A percentile compares a stretch with the other conserved stretches of the same genome.
Evolutionary conservation across 2,329 filamentous ascomycete species (phyloP).

Genomic region (Periconia sp.): DNA sequence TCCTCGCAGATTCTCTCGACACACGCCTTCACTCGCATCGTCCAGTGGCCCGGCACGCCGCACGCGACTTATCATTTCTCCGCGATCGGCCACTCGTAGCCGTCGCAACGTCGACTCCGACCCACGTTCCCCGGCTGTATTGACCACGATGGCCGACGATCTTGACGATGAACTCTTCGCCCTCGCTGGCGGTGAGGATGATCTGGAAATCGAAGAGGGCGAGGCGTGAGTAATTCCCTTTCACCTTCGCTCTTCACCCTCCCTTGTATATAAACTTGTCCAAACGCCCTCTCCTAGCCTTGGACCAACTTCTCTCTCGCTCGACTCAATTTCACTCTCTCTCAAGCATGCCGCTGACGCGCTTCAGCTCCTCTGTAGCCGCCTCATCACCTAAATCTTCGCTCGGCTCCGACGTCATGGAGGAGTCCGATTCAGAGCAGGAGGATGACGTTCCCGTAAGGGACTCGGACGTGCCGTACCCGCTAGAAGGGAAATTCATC

Average conservation of each 20-base stretch:
- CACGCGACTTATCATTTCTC: too few relatives aligned
- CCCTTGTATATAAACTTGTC: conserved; percentile 3
- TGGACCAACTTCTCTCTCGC: conserved; percentile 1
- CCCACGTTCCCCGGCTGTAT: background rate
- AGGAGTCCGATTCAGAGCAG: conserved; percentile 68
- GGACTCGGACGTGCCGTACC: conserved; percentile 72
- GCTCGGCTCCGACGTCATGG: conserved; percentile 83
- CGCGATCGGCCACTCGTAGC: conserved; percentile 27
- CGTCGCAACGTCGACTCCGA: background rate
- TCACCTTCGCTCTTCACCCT: conserved; percentile 13
- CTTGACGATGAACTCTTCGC: conserved; percentile 93
- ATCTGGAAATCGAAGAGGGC: conserved; percentile 72
- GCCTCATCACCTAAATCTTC: conserved; percentile 73
- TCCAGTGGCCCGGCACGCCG: too few relatives aligned
- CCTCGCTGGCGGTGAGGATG: conserved; percentile 76
- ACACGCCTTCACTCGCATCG: conserved; percentile 20
- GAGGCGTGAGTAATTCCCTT: conserved; percentile 72
- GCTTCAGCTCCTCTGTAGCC: conserved; percentile 69
- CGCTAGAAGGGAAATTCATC: conserved; percentile 82
- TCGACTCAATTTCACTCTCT: conserved; percentile 5
- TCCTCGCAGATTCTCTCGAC: conserved; percentile 23
- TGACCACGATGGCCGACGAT: conserved; percentile 63
- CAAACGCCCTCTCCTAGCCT: conserved; percentile 10
- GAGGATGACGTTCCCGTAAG: conserved; percentile 54
- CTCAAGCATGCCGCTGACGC: conserved; percentile 34